phyloP scores from a whole-genome alignment of 768 basidiomycete genomes.

The Tephrocybe sp. region DNA sequence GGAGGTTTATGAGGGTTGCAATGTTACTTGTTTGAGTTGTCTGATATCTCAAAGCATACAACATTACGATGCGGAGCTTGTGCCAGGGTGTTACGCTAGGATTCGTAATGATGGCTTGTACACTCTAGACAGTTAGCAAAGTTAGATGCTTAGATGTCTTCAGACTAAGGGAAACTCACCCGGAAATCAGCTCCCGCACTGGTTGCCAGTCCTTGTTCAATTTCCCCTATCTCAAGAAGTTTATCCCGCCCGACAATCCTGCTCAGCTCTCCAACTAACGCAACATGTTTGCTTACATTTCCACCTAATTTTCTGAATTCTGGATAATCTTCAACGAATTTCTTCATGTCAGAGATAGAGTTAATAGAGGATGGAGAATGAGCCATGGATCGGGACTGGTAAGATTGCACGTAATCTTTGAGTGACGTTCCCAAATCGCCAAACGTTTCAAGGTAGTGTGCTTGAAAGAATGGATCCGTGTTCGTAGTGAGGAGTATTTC shows the following conservation, averaged over 20 bases:
- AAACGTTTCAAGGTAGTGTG: slow-evolving; percentile 88
- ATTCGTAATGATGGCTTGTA: slow-evolving; percentile 76
- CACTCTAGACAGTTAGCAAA: slow-evolving; percentile 46
- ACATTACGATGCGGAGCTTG: slow-evolving; percentile 86
- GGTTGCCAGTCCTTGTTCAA: slow-evolving; percentile 94
- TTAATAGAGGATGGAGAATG: slow-evolving; percentile 81
- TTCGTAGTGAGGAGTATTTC: slow-evolving; percentile 91
- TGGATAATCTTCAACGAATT: slow-evolving; percentile 96
- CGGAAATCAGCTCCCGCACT: slow-evolving; percentile 87
- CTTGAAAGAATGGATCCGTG: slow-evolving; percentile 92
- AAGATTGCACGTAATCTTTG: slow-evolving; percentile 91
- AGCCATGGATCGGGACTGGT: slow-evolving; percentile 79
- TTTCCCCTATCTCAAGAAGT: slow-evolving; percentile 86
- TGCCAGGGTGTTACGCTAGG: slow-evolving; percentile 67
- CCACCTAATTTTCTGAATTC: slow-evolving; percentile 96
- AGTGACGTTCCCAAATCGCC: slow-evolving; percentile 93
- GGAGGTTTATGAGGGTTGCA: slow-evolving; percentile 68
- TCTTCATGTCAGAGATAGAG: slow-evolving; percentile 96
- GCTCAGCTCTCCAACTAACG: slow-evolving; percentile 93
- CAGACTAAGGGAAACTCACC: slow-evolving; percentile 37
- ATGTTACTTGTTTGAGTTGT: slow-evolving; percentile 84
- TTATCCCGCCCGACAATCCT: slow-evolving; percentile 84
- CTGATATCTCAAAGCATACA: slow-evolving; percentile 94
- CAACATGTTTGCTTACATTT: slow-evolving; percentile 98
- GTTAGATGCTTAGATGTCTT: background rate